Conservation (phyloP, 495 filamentous ascomycete genomes). For the Lepraria neglecta region DNA sequence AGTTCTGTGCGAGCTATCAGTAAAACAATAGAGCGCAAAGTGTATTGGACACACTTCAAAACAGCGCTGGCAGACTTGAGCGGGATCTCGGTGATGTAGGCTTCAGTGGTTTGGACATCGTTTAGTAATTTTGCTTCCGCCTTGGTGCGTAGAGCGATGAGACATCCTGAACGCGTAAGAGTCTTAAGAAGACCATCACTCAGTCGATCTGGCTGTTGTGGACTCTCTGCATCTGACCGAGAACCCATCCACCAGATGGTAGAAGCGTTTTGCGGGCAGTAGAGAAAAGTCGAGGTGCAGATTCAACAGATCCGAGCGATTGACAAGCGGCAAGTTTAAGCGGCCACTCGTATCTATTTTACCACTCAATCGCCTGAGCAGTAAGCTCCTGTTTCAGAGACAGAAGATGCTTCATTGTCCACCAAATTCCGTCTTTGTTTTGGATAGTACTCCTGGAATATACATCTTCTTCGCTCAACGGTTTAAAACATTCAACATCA, state of each 20-base stretch:
- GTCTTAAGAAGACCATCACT: neutral
- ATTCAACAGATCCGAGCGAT: too few relatives aligned
- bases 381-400: too few relatives aligned
- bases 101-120: constrained; percentile 27
- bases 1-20: constrained; percentile 27
- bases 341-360: too few relatives aligned
- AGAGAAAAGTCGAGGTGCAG: too few relatives aligned
- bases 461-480: too few relatives aligned
- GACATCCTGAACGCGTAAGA: constrained; percentile 1
- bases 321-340: too few relatives aligned
- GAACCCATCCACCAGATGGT: constrained; percentile 7
- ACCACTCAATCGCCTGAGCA: too few relatives aligned
- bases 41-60: constrained; percentile 38
- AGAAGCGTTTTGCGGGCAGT: neutral
- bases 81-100: constrained; percentile 41
- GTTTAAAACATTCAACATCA: too few relatives aligned
- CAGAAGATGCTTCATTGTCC: too few relatives aligned
- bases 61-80: constrained; percentile 42
- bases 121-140: constrained; percentile 18
- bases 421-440: too few relatives aligned
- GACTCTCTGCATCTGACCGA: neutral
- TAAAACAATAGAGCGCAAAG: neutral
- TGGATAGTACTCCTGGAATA: too few relatives aligned
- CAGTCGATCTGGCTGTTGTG: neutral
- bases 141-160: constrained; percentile 25